Conservation (phyloP, 441 rosid species). For the Syzygium syzygioides region DNA sequence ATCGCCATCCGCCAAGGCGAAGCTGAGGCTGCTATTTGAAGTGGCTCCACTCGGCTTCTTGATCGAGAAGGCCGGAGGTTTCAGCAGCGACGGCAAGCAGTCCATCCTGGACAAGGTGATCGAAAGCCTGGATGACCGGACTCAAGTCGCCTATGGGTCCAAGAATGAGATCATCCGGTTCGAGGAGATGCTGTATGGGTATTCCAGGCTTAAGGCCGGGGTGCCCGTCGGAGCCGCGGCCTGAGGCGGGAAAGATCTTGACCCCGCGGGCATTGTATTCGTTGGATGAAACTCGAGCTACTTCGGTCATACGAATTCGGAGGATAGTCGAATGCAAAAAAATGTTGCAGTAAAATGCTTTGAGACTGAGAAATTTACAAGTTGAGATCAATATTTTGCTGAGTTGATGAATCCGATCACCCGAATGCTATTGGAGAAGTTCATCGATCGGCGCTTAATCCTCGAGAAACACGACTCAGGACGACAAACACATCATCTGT, state of each 20-base stretch:
- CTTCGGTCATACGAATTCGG: neutral
- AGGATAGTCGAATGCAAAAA: neutral
- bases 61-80: slow-evolving; percentile 92
- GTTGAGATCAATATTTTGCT: neutral
- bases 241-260: slow-evolving; percentile 9
- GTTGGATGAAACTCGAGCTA: neutral
- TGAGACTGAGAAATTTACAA: neutral
- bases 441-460: neutral
- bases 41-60: slow-evolving; percentile 89
- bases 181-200: slow-evolving; percentile 77
- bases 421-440: neutral
- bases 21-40: slow-evolving; percentile 89
- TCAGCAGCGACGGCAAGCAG: slow-evolving; percentile 79
- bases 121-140: slow-evolving; percentile 71
- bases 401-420: neutral
- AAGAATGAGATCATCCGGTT: slow-evolving; percentile 88
- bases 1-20: slow-evolving; percentile 84
- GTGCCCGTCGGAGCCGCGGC: slow-evolving; percentile 82
- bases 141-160: slow-evolving; percentile 96
- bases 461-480: neutral
- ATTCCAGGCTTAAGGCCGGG: slow-evolving; percentile 71
- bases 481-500: neutral
- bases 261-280: neutral
- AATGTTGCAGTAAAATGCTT: neutral
- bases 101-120: slow-evolving; percentile 84